A percentile compares a stretch with the other conserved stretches of the same genome.
phyloP scores from a whole-genome alignment of 805 yeast species.

The Saturnispora hagleri region DNA sequence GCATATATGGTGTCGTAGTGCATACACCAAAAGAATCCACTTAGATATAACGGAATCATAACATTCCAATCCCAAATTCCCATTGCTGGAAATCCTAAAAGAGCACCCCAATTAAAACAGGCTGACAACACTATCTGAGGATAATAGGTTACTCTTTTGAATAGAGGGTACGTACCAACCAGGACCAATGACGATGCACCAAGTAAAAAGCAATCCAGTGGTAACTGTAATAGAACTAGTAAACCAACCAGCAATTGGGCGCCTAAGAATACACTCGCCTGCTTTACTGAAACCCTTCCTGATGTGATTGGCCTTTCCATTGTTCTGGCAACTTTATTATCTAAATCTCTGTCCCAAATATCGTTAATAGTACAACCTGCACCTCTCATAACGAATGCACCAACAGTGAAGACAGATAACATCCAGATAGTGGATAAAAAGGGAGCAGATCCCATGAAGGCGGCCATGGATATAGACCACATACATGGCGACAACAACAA shows the following conservation, averaged over 20 bases:
- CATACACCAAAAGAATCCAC: conserved; percentile 89
- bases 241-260: conserved; percentile 71
- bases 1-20: conserved; percentile 94
- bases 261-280: conserved; percentile 63
- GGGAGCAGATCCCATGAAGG: conserved; percentile 63
- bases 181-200: conserved; percentile 76
- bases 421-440: conserved; percentile 50
- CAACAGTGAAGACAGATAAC: conserved; percentile 65
- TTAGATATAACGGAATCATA: conserved; percentile 66
- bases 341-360: conserved; percentile 73
- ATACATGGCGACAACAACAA: conserved; percentile 74
- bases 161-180: conserved; percentile 82
- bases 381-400: conserved; percentile 89
- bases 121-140: conserved; percentile 80
- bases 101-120: conserved; percentile 91
- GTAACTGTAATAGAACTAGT: conserved; percentile 61
- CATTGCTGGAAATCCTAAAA: conserved; percentile 93
- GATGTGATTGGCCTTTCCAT: conserved; percentile 89
- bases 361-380: conserved; percentile 98
- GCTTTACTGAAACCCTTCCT: conserved; percentile 61
- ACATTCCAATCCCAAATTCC: conserved; percentile 71
- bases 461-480: conserved; percentile 92
- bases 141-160: conserved; percentile 90
- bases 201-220: conserved; percentile 69
- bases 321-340: conserved; percentile 79